Evolutionary conservation across 2,329 filamentous ascomycete species (phyloP), one percentile per base, ranked within the genome.

Genomic region (Xylariales sp.): DNA sequence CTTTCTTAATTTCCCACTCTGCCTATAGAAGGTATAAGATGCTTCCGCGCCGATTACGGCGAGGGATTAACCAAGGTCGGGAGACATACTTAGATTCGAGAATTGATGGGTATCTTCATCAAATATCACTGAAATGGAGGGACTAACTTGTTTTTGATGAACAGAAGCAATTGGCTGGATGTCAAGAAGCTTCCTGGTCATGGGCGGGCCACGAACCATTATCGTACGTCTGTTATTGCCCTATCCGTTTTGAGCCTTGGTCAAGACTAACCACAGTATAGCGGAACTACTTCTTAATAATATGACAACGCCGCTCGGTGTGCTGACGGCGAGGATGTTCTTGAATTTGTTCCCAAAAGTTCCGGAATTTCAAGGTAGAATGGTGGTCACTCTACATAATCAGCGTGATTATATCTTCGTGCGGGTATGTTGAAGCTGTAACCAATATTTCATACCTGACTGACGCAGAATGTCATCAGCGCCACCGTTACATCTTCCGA

Each of bases 371-470:
- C 75, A 85, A 51, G 91, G 91, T 4, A 74, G 91, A 18, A 90
- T 96, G 57, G 90, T 96, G 1, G 81, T 96, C 7, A 96, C 91
- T 1, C 67, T 96, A 39, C 89, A 96, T 64, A 96, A 96, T 54
- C 90, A 95, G 70, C 22, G 44, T 36, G 44, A 36, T 32, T 38
- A 38, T 24, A 43, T 38, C 24, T 35, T 44, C 11, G 40, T 31
- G 24, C 8, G 24, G n/a, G n/a, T n/a, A n/a, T n/a, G n/a, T n/a
- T n/a, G n/a, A n/a, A n/a, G n/a, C n/a, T n/a, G n/a, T n/a, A n/a
- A n/a, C 12, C 24, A 32, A 7, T 27, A 19, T 20, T 15, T 9
- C 27, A 8, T 32, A n/a, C 15, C 19, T n/a, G 15, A 88, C 95
- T 69, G 84, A 91, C 49, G 91, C 97, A 64, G 53, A 98, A 98